Evolutionary conservation across 805 yeast genomes (phyloP).

Genomic region (Pichia membranifaciens): DNA sequence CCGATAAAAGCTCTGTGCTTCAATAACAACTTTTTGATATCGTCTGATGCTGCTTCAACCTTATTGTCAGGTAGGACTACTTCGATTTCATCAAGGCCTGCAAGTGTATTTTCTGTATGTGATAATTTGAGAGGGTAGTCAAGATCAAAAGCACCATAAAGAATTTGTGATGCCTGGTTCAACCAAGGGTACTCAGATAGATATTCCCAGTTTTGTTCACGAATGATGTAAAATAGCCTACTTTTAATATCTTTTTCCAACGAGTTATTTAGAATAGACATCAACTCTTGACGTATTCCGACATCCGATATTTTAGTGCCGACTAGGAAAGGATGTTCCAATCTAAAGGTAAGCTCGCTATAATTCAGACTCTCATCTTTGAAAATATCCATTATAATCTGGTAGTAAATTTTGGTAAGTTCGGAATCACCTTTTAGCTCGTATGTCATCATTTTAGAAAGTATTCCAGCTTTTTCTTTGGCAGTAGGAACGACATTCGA

Average conservation of each 20-base stretch:
- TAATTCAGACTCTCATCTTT: slow-evolving; percentile 70
- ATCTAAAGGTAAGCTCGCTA: slow-evolving; percentile 84
- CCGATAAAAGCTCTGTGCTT: slow-evolving; percentile 24
- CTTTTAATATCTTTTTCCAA: slow-evolving; percentile 73
- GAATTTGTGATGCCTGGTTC: slow-evolving; percentile 82
- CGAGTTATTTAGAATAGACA: slow-evolving; percentile 72
- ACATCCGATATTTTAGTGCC: slow-evolving; percentile 85
- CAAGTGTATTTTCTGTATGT: slow-evolving; percentile 45
- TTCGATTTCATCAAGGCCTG: slow-evolving; percentile 44
- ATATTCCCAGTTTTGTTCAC: slow-evolving; percentile 97
- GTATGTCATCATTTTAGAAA: slow-evolving; percentile 89
- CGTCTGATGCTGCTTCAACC: slow-evolving; percentile 13
- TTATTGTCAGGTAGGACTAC: slow-evolving; percentile 24
- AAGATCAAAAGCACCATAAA: slow-evolving; percentile 70
- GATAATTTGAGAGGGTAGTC: slow-evolving; percentile 42
- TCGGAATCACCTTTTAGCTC: slow-evolving; percentile 83
- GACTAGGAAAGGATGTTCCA: slow-evolving; percentile 94
- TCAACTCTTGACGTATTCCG: slow-evolving; percentile 64
- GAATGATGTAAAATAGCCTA: slow-evolving; percentile 77
- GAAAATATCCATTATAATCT: slow-evolving; percentile 81
- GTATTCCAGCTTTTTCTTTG: slow-evolving; percentile 91
- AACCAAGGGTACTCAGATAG: slow-evolving; percentile 92
- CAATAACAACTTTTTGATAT: slow-evolving; percentile 17
- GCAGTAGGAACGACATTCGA: slow-evolving; percentile 82
- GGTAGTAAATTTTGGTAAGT: slow-evolving; percentile 71